phyloP scores from a whole-genome alignment of 2,329 filamentous ascomycete genomes.

The Triangularia setosa region DNA sequence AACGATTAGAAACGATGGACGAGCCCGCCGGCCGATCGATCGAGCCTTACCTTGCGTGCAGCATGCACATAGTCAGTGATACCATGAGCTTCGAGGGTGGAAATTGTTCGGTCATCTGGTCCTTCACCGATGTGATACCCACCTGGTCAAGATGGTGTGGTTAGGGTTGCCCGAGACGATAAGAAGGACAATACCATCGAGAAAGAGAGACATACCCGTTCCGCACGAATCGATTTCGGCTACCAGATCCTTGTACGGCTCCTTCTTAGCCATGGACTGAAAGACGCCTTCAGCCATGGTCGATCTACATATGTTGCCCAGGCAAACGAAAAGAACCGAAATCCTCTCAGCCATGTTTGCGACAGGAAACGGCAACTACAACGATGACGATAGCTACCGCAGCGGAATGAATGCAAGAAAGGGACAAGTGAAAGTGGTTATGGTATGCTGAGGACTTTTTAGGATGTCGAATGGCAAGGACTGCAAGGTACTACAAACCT shows the following conservation, averaged over 20 bases:
- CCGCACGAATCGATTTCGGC: conserved; percentile 79
- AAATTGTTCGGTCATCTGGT: conserved; percentile 81
- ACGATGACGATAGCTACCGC: background rate
- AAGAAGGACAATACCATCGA: background rate
- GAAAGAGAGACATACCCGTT: conserved; percentile 50
- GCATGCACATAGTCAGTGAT: conserved; percentile 74
- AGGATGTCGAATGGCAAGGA: too few relatives aligned
- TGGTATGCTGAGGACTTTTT: background rate
- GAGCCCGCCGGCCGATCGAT: background rate
- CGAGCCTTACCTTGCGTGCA: conserved; percentile 64
- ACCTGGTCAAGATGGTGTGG: conserved; percentile 39
- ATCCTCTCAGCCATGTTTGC: conserved; percentile 35
- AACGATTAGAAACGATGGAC: background rate
- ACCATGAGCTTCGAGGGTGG: conserved; percentile 67
- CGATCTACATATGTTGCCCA: conserved; percentile 92
- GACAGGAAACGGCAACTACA: background rate
- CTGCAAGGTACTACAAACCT: too few relatives aligned
- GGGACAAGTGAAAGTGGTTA: background rate
- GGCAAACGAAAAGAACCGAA: conserved; percentile 88
- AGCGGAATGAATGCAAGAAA: background rate
- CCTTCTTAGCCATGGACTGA: conserved; percentile 61
- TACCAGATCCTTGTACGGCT: conserved; percentile 58
- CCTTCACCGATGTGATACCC: conserved; percentile 76
- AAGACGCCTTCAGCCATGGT: conserved; percentile 98
- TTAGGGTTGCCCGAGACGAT: background rate